Conservation (phyloP, 2,329 filamentous ascomycete species). For the Raffaelea ambrosiae region DNA sequence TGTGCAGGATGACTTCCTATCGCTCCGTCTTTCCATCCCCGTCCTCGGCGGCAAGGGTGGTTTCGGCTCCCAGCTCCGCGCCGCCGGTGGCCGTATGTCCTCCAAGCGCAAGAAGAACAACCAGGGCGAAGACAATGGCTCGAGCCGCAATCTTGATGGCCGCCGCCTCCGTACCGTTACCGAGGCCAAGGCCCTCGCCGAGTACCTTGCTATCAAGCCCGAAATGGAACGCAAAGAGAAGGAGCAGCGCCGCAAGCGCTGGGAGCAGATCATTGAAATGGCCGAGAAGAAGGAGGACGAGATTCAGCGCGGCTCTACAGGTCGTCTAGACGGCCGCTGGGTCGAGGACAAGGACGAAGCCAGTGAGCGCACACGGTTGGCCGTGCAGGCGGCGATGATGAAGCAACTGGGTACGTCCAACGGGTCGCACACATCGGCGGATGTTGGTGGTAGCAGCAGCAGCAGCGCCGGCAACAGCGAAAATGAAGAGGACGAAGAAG, state of each 20-base stretch:
- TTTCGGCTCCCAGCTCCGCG: slow-evolving; percentile 93
- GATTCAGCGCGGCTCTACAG: slow-evolving; percentile 62
- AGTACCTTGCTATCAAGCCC: slow-evolving; percentile 90
- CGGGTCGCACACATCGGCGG: slow-evolving; percentile 32
- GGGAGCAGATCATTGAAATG: slow-evolving; percentile 80
- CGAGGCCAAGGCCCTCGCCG: slow-evolving; percentile 89
- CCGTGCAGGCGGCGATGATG: slow-evolving; percentile 63
- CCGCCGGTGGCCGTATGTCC: slow-evolving; percentile 96
- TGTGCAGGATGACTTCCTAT: slow-evolving; percentile 59
- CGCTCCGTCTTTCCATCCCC: slow-evolving; percentile 70
- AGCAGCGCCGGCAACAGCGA: no score
- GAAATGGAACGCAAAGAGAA: slow-evolving; percentile 96
- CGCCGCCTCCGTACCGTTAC: slow-evolving; percentile 83
- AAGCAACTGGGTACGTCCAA: slow-evolving; percentile 39
- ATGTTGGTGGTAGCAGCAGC: no score
- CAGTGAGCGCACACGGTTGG: slow-evolving; percentile 71
- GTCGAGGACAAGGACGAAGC: slow-evolving; percentile 91
- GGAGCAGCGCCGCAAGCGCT: slow-evolving; percentile 72
- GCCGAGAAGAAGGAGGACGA: slow-evolving; percentile 80
- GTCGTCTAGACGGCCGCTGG: slow-evolving; percentile 81
- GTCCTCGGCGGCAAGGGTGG: slow-evolving; percentile 93
- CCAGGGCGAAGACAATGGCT: slow-evolving; percentile 75
- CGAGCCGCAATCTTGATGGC: slow-evolving; percentile 88
- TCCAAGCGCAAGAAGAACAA: slow-evolving; percentile 80
- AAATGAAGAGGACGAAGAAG: slow-evolving; percentile 22